phyloP scores from a whole-genome alignment of 2,329 filamentous ascomycete species.

The Paecilomyces variotii region DNA sequence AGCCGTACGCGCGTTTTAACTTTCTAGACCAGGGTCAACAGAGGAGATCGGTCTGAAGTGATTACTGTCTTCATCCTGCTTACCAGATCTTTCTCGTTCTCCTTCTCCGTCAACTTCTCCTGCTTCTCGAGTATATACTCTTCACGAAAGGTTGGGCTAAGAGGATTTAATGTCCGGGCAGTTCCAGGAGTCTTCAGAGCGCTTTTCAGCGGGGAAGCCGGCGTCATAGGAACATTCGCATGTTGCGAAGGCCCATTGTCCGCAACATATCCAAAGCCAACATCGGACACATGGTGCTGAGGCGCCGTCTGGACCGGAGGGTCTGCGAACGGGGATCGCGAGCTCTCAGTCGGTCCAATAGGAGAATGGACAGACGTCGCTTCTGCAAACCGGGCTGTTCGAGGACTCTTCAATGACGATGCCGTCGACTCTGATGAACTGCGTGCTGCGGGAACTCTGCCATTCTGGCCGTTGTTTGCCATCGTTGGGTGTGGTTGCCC shows the following conservation, averaged over 20 bases:
- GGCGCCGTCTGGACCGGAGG: conserved; percentile 42
- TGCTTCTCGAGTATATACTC: conserved; percentile 81
- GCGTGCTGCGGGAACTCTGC: conserved; percentile 13
- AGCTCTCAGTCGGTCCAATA: conserved; percentile 40
- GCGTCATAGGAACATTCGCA: conserved; percentile 52
- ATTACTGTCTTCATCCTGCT: conserved; percentile 29
- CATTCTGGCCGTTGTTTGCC: conserved; percentile 9
- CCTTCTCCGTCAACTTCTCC: conserved; percentile 71
- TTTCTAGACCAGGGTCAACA: conserved; percentile 53
- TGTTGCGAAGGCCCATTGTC: conserved; percentile 44
- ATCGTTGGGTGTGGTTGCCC: conserved; percentile 19
- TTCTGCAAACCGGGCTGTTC: conserved; percentile 57
- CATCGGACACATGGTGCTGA: conserved; percentile 60
- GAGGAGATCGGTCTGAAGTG: not conserved
- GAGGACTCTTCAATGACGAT: conserved; percentile 42
- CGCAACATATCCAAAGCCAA: conserved; percentile 86
- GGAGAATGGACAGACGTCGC: conserved; percentile 58
- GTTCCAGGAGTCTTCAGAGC: conserved; percentile 83
- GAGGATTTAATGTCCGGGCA: conserved; percentile 64
- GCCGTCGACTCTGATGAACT: conserved; percentile 22
- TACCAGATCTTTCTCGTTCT: conserved; percentile 83
- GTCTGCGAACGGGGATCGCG: conserved; percentile 45
- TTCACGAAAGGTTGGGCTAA: conserved; percentile 87
- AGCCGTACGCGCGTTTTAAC: conserved; percentile 84
- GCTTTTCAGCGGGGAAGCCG: conserved; percentile 77